These are phyloP conservation scores for Obba rivulosa DNA, from an alignment of 768 basidiomycete genomes.

Conservation along the genomic window DNA sequence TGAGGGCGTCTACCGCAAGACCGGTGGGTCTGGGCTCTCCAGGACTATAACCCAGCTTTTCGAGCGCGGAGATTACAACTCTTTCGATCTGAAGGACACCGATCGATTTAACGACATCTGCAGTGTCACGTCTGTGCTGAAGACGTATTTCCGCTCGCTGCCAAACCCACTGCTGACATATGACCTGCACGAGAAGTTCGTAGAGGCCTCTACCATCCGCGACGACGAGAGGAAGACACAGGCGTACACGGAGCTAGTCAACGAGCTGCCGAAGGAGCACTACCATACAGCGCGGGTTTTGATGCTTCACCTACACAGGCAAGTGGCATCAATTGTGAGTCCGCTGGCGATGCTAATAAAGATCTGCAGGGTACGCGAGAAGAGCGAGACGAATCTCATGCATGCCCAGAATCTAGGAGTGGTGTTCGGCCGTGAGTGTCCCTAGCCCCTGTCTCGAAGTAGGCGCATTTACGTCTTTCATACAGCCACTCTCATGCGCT, in stretches of 20 bases:
- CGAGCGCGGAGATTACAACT: slow-evolving; percentile 82
- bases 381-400: slow-evolving; percentile 81
- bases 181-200: slow-evolving; percentile 87
- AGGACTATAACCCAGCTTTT: slow-evolving; percentile 93
- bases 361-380: slow-evolving; percentile 48
- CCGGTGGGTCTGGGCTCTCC: slow-evolving; percentile 86
- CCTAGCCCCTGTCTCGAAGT: background rate
- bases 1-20: slow-evolving; percentile 98
- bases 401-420: slow-evolving; percentile 92
- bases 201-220: slow-evolving; percentile 64
- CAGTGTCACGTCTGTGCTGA: slow-evolving; percentile 93
- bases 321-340: slow-evolving; percentile 19
- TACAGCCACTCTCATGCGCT: slow-evolving; percentile 89
- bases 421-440: slow-evolving; percentile 79
- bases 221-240: slow-evolving; percentile 57
- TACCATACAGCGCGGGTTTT: slow-evolving; percentile 78
- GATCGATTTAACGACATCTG: slow-evolving; percentile 97
- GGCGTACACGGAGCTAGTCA: slow-evolving; percentile 62
- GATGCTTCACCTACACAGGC: slow-evolving; percentile 88
- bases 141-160: slow-evolving; percentile 92
- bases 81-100: slow-evolving; percentile 83
- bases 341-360: background rate
- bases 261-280: slow-evolving; percentile 79
- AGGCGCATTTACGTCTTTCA: background rate
- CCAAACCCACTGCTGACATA: slow-evolving; percentile 89